phyloP scores from a whole-genome alignment of 345 rosid species.

The Salix koriyanagi region DNA sequence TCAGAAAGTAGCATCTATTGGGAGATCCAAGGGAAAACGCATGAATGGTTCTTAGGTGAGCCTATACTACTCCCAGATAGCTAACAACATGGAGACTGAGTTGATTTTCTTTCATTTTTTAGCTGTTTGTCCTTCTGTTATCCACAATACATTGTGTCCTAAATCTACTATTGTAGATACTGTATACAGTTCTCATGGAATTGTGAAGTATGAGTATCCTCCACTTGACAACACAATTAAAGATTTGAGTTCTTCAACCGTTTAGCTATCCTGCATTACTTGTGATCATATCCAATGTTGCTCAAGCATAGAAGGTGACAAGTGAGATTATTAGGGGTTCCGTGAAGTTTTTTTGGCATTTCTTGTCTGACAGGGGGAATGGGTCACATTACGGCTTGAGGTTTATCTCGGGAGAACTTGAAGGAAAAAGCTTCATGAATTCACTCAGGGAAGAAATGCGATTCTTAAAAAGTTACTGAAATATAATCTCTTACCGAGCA shows the following conservation, averaged over 20 bases:
- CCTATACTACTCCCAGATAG: neutral
- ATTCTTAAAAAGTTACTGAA: no score
- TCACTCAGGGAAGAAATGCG: neutral
- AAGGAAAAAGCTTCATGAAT: neutral
- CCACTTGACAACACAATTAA: neutral
- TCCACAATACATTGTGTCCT: neutral
- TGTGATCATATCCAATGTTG: neutral
- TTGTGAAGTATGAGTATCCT: neutral
- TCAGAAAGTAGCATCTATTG: constrained; percentile 59
- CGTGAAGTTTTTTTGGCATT: neutral
- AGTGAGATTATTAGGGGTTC: neutral
- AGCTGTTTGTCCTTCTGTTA: neutral
- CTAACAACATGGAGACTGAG: neutral
- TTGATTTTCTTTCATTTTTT: neutral
- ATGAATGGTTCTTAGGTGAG: constrained; percentile 18
- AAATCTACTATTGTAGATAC: neutral
- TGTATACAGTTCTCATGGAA: neutral
- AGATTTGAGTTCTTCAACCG: neutral
- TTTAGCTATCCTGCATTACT: neutral
- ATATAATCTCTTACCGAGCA: neutral
- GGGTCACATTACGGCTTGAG: neutral
- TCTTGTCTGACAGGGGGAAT: neutral
- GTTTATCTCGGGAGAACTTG: neutral
- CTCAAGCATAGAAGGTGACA: neutral
- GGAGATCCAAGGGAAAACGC: constrained; percentile 45